These are phyloP conservation scores for Phytophthora uliginosa DNA, from an alignment of 352 stramenopile species.

Conservation along the genomic window DNA sequence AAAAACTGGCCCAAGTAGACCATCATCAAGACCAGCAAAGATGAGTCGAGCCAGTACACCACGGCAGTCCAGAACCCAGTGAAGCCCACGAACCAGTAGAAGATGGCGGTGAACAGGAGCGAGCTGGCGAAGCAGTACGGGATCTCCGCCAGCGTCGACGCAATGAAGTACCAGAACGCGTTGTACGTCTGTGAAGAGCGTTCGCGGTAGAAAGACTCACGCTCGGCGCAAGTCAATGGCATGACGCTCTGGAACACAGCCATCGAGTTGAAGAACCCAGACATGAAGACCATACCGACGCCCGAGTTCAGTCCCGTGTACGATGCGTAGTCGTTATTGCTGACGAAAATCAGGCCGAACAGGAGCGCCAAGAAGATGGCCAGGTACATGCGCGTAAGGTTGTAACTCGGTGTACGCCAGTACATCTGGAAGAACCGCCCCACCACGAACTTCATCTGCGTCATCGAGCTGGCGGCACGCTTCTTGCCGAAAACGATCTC, in stretches of 20 bases:
- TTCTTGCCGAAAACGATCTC: slow-evolving; percentile 42
- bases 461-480: slow-evolving; percentile 27
- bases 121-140: slow-evolving; percentile 55
- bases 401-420: slow-evolving; percentile 79
- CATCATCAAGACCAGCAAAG: slow-evolving; percentile 40
- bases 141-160: slow-evolving; percentile 65
- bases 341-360: slow-evolving; percentile 75
- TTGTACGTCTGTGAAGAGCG: slow-evolving; percentile 87
- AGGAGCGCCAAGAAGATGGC: slow-evolving; percentile 75
- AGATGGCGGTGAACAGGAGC: slow-evolving; percentile 46
- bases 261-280: slow-evolving; percentile 62
- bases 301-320: slow-evolving; percentile 48
- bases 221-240: slow-evolving; percentile 73
- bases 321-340: slow-evolving; percentile 37
- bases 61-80: slow-evolving; percentile 26
- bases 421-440: slow-evolving; percentile 46
- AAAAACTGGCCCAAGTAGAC: slow-evolving; percentile 49
- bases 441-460: slow-evolving; percentile 43
- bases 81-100: slow-evolving; percentile 48
- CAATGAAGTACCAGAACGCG: slow-evolving; percentile 65
- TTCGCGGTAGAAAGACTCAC: slow-evolving; percentile 75
- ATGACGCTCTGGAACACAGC: slow-evolving; percentile 78
- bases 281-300: slow-evolving; percentile 63
- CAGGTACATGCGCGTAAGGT: slow-evolving; percentile 60
- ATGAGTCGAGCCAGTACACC: slow-evolving; percentile 32